Conservation (phyloP, 2,329 filamentous ascomycete genomes). For the Pleoardoris graminearum region DNA sequence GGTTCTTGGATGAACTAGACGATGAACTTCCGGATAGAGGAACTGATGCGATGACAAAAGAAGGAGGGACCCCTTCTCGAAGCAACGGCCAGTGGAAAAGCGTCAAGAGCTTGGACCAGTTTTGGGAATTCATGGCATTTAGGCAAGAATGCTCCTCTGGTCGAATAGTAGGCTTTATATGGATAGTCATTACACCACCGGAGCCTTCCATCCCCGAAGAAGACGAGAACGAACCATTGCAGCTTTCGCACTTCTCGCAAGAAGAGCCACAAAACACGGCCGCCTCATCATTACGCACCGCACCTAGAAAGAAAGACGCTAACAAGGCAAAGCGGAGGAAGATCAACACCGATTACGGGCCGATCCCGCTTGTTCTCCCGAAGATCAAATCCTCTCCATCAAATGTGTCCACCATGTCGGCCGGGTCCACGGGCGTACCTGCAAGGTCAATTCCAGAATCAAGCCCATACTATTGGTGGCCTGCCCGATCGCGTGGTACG, state of each 20-base stretch:
- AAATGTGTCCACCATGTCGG: constrained; percentile 50
- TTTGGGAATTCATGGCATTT: constrained; percentile 99
- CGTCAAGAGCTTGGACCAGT: constrained; percentile 81
- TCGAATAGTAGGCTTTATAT: constrained; percentile 89
- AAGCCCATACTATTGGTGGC: constrained; percentile 70
- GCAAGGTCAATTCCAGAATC: constrained; percentile 52
- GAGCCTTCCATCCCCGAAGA: constrained; percentile 41
- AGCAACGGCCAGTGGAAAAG: constrained; percentile 78
- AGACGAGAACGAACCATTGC: constrained; percentile 34
- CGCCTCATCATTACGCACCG: neutral
- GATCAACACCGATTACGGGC: constrained; percentile 52
- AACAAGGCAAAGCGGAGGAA: constrained; percentile 25
- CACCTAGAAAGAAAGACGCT: constrained; percentile 15
- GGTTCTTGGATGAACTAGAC: constrained; percentile 86
- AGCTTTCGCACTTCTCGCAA: constrained; percentile 23
- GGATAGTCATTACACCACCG: constrained; percentile 79
- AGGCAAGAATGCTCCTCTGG: constrained; percentile 95
- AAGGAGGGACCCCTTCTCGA: constrained; percentile 49
- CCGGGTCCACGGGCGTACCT: constrained; percentile 42
- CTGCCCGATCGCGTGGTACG: constrained; percentile 62
- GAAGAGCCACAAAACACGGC: constrained; percentile 20
- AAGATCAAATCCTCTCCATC: constrained; percentile 61
- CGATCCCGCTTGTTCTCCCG: constrained; percentile 66
- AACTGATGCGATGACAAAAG: constrained; percentile 36
- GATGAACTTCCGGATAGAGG: constrained; percentile 69